phyloP scores from a whole-genome alignment of 768 basidiomycete species.

The Suillus variegatus region DNA sequence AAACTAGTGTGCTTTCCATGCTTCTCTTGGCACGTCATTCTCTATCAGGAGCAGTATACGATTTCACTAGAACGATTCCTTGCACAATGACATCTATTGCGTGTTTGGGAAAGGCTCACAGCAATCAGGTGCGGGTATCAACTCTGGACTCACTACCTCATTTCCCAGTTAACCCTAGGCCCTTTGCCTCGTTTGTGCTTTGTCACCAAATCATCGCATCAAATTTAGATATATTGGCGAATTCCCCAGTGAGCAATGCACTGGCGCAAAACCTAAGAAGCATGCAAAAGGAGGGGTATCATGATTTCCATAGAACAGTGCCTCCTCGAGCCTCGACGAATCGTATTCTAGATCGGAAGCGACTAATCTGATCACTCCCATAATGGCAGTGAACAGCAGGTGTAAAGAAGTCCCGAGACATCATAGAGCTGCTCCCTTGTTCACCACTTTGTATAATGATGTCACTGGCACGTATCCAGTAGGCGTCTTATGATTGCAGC shows the following conservation, averaged over 20 bases:
- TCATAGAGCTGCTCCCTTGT: background rate
- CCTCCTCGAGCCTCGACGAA: constrained; percentile 26
- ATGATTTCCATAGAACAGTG: constrained; percentile 45
- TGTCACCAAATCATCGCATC: constrained; percentile 74
- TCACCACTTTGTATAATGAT: background rate
- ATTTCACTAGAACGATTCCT: constrained; percentile 49
- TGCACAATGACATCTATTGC: constrained; percentile 51
- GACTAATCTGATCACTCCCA: background rate
- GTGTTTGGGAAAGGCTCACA: constrained; percentile 34
- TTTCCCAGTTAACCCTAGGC: constrained; percentile 31
- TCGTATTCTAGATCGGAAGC: constrained; percentile 12
- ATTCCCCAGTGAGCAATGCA: constrained; percentile 62
- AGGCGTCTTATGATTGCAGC: no score
- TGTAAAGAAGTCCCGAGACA: background rate
- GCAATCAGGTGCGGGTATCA: constrained; percentile 47
- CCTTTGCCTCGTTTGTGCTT: constrained; percentile 65
- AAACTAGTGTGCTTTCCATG: constrained; percentile 15
- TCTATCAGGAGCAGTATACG: constrained; percentile 61
- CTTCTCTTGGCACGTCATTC: constrained; percentile 40
- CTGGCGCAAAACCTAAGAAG: constrained; percentile 35
- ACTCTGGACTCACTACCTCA: background rate
- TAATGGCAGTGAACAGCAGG: background rate
- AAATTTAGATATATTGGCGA: constrained; percentile 57
- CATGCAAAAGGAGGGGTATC: constrained; percentile 54
- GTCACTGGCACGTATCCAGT: background rate